Evolutionary conservation across 1,284 basidiomycete species (phyloP).

Genomic region (Chiua sp.): DNA sequence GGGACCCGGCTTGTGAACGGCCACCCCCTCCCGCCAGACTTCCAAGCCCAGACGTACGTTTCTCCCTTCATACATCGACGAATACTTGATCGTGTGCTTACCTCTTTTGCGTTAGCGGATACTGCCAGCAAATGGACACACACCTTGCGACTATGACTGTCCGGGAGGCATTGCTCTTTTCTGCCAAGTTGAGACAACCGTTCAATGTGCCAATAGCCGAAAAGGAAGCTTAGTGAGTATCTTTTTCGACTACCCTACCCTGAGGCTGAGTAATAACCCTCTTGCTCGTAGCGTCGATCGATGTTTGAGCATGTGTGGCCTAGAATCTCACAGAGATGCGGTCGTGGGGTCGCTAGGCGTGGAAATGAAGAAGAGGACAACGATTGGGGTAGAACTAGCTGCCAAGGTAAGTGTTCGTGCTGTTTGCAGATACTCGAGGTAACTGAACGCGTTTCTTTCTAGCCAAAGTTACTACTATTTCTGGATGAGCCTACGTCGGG

Average conservation of each 20-base stretch:
- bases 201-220: slow-evolving; percentile 66
- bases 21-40: slow-evolving; percentile 69
- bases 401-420: slow-evolving; percentile 1
- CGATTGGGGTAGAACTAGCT: slow-evolving; percentile 41
- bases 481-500: slow-evolving; percentile 62
- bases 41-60: slow-evolving; percentile 69
- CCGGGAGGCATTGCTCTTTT: slow-evolving; percentile 84
- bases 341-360: slow-evolving; percentile 79
- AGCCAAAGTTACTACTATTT: slow-evolving; percentile 10
- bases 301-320: slow-evolving; percentile 80
- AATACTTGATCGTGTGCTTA: not conserved
- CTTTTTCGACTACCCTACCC: not conserved
- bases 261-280: slow-evolving; percentile 25
- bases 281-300: slow-evolving; percentile 64
- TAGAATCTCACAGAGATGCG: slow-evolving; percentile 74
- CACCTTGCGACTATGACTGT: slow-evolving; percentile 80
- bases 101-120: not conserved
- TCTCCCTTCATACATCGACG: too few species aligned
- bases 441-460: not conserved
- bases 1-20: slow-evolving; percentile 86
- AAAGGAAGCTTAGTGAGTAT: slow-evolving; percentile 76
- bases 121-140: slow-evolving; percentile 84
- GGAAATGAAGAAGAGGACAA: slow-evolving; percentile 81
- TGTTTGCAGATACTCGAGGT: not conserved
- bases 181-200: slow-evolving; percentile 83